Evolutionary conservation across 768 basidiomycete species (phyloP), one percentile per base, ranked within the genome.

Genomic region (Cytidiella melzeri): DNA sequence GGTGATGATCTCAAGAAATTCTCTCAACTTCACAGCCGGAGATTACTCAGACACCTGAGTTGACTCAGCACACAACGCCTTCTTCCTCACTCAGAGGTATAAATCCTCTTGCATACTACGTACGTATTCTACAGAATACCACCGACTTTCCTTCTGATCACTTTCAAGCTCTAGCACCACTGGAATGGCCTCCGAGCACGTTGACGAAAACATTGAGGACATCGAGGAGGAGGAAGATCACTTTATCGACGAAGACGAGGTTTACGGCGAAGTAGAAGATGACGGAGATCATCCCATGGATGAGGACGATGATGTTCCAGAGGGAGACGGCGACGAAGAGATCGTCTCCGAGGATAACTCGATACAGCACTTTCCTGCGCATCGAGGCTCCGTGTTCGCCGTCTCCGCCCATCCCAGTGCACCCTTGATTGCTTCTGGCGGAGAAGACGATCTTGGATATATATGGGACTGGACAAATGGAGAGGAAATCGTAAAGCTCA

Each of bases 401-500:
- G 73, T 98, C 34, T 73, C 92, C 3, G 76, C 80, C 27, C 96
- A 99, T 63, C 95, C 96, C 0, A 79, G 79, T 12, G 74, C 84
- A 51, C 80, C 86, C 3, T 73, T 98, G 19, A 93, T 91, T 5
- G 85, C 81, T 19, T 92, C 93, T 1, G 96, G 96, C 23, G 96
- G 92, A 18, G 92, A 96, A 67, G 96, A 98, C 64, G 94, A 98
- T 62, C 65, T 89, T 0, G 96, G 90, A 30, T 98, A 90, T 68
- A 79, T 99, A 57, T 99, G 92, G 91, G 81, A 92, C 56, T 81
- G 89, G 43, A 83, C 81, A 2, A 81, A 84, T 39, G 91, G 92
- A 12, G 83, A 88, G 60, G 71, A 83, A 57, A 73, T 95, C 51
- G 87, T 82, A 45, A 88, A 84, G 67, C 75, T 99, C 44, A 86